Percentiles rank a stretch among this genome's conserved stretches.
phyloP scores from a whole-genome alignment of 495 filamentous ascomycete species.

The Neurospora sp. region DNA sequence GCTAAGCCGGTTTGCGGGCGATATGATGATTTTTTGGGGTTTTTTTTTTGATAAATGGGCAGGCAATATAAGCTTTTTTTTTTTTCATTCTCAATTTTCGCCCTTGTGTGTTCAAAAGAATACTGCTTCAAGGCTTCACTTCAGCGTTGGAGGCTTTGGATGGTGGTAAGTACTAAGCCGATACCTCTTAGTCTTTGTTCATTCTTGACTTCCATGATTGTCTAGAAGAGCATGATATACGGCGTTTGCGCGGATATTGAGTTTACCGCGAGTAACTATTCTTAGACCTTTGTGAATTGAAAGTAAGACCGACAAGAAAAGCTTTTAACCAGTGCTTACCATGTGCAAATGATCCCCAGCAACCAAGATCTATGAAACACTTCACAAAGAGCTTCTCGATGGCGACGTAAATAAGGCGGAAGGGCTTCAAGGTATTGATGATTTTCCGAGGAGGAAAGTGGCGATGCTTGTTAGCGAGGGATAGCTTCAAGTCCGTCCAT shows the following conservation, averaged over 20 bases:
- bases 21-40: neutral
- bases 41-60: neutral
- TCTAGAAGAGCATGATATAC: neutral
- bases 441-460: neutral
- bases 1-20: neutral
- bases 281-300: slow-evolving; percentile 13
- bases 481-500: neutral
- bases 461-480: neutral
- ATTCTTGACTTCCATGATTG: neutral
- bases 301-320: too few species aligned
- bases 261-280: slow-evolving; percentile 8
- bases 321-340: too few species aligned
- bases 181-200: neutral
- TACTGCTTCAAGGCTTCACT: neutral
- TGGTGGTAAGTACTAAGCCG: neutral
- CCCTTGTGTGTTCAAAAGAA: neutral
- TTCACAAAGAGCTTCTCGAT: neutral
- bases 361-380: too few species aligned
- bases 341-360: too few species aligned
- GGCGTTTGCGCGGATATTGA: neutral
- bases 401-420: neutral
- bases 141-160: neutral
- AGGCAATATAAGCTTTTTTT: neutral
- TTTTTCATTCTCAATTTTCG: too few species aligned
- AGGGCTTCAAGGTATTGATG: neutral